These are phyloP conservation scores for Metschnikowia reukaufii DNA, from an alignment of 805 yeast species.

Conservation along the genomic window DNA sequence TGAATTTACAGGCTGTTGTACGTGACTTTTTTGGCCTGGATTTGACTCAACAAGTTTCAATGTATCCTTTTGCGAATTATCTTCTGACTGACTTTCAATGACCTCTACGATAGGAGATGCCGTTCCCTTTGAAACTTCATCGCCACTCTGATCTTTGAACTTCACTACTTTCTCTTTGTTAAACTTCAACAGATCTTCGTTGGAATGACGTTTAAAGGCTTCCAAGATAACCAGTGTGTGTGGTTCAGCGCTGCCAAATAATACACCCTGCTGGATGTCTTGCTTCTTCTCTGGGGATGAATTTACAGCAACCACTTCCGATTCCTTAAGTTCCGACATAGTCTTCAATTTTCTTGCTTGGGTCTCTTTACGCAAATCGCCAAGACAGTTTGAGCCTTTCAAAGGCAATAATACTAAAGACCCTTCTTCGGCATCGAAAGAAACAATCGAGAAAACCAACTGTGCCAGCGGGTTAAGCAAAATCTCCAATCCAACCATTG, in stretches of 20 bases:
- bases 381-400: conserved; percentile 3
- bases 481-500: conserved; percentile 9
- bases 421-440: conserved; percentile 1
- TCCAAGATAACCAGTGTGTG: conserved; percentile 7
- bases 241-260: conserved; percentile 1
- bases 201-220: conserved; percentile 3
- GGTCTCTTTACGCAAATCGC: conserved; percentile 1
- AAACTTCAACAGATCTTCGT: not conserved
- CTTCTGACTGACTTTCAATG: not conserved
- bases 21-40: not conserved
- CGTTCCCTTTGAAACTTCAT: not conserved
- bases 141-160: not conserved
- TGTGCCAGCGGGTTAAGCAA: conserved; percentile 15
- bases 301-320: not conserved
- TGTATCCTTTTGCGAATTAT: not conserved
- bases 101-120: not conserved
- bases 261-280: not conserved
- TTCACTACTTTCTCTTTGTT: not conserved
- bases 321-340: not conserved
- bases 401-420: conserved; percentile 12
- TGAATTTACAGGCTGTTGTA: too few relatives aligned
- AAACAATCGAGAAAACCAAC: conserved; percentile 9
- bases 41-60: not conserved
- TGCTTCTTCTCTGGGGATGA: not conserved
- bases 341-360: not conserved